Percentiles rank a stretch among this genome's conserved stretches.
phyloP scores from a whole-genome alignment of 768 basidiomycete species.

The Suillus decipiens region DNA sequence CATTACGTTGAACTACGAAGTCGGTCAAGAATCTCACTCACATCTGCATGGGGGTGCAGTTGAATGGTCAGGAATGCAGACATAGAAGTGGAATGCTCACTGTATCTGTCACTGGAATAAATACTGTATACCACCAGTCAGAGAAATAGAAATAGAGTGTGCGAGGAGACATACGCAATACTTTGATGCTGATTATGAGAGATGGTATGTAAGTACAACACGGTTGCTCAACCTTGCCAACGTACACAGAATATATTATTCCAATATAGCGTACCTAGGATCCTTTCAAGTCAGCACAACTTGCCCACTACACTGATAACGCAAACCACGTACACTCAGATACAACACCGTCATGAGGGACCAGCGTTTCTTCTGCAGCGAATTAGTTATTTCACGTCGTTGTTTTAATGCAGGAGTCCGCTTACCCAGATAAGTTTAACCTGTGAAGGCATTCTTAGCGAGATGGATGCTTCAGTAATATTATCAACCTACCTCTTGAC shows the following conservation, averaged over 20 bases:
- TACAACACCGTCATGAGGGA: not conserved
- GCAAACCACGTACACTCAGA: not conserved
- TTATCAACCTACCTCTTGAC: not conserved
- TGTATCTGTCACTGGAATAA: not conserved
- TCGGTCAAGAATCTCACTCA: not conserved
- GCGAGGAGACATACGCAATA: not conserved
- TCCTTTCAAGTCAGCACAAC: not conserved
- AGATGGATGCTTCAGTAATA: not conserved
- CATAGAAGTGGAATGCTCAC: not conserved
- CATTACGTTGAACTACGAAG: not conserved
- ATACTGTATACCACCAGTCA: not conserved
- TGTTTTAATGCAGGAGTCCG: not conserved
- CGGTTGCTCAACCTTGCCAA: not conserved
- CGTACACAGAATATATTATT: not conserved
- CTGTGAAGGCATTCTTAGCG: not conserved
- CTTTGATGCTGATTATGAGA: not conserved
- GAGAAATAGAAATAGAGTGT: not conserved
- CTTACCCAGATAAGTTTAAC: not conserved
- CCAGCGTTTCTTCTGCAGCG: not conserved
- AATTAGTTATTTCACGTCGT: not conserved
- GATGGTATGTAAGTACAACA: not conserved
- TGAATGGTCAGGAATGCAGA: not conserved
- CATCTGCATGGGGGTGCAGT: not conserved
- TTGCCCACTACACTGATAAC: not conserved
- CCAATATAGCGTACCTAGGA: not conserved